Evolutionary conservation across 306 rosid genomes (phyloP), one percentile per base, ranked within the genome.

Genomic region (Prunus salicina): DNA sequence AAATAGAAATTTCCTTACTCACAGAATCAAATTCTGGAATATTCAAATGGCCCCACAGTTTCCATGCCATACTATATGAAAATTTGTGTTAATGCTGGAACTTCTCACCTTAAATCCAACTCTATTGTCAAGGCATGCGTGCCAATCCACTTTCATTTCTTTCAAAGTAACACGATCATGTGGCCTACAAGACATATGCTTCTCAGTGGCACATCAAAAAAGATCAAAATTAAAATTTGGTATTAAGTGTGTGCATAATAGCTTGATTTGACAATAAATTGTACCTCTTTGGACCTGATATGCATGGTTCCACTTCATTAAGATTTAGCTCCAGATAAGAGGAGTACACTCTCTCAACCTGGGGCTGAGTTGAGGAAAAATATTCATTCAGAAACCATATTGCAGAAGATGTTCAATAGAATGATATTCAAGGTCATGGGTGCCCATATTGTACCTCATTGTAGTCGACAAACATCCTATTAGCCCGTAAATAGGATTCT

Each of bases 271-370:
- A 34, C 8, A 61, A 32, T 27, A 60, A 19, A 83, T 15, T 22
- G 43, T 84, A 91, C 99, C 99, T 89, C 88, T 95, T 95, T 79
- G 99, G 99, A 63, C 99, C 99, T 41, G 99, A 95, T 45, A 95
- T 83, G 82, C 97, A 95, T 30, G 99, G 91, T 62, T 87, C 99
- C 27, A 95, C 99, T 12, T 88, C 96, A 76, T 83, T 89, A 68
- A 95, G 96, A 72, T 86, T 83, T 55, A 95, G 87, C 84, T 88
- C 92, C 63, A 92, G 78, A 87, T 76, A 80, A n/a, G 97, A 89
- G 71, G 99, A 88, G 86, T 95, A 95, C 52, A 79, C 90, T 87
- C 91, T 87, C 72, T 91, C 93, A 52, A 80, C 79, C 84, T 92
- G 97, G 78, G 96, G 97, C 97, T 95, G 87, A 71, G 76, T 61